These are phyloP conservation scores for Stagonosporopsis cucurbitacearum DNA, from an alignment of 2,329 filamentous ascomycete genomes.

Conservation along the genomic window DNA sequence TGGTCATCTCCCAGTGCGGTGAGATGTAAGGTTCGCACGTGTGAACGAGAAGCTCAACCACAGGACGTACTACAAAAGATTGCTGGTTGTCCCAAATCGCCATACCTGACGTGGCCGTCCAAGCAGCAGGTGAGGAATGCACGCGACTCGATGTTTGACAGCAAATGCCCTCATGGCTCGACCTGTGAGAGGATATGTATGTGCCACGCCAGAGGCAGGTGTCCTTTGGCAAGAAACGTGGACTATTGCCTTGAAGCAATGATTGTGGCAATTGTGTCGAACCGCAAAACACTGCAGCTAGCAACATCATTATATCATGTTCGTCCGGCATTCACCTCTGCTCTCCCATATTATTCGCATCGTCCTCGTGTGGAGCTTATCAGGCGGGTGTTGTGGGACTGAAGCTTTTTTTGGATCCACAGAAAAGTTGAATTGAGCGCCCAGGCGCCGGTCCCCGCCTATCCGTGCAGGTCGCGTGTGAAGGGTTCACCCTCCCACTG, in stretches of 20 bases:
- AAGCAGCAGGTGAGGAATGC: neutral
- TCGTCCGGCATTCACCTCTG: neutral
- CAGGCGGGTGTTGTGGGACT: slow-evolving; percentile 1
- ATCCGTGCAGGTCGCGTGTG: slow-evolving; percentile 17
- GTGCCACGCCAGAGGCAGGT: neutral
- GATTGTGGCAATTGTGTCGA: neutral
- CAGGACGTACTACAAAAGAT: neutral
- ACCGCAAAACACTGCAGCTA: neutral
- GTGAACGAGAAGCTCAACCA: neutral
- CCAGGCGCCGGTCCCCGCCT: slow-evolving; percentile 13
- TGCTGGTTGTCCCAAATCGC: neutral
- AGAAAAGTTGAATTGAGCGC: slow-evolving; percentile 14
- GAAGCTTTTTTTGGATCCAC: slow-evolving; percentile 9
- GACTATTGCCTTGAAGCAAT: neutral
- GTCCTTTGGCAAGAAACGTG: neutral
- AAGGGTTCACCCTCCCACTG: slow-evolving; percentile 14
- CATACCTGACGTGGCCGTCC: neutral
- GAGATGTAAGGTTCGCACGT: slow-evolving; percentile 74
- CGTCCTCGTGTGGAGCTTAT: neutral
- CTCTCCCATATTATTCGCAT: neutral
- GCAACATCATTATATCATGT: neutral
- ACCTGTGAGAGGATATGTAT: neutral
- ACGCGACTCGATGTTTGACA: neutral
- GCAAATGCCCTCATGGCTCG: neutral
- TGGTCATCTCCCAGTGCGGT: slow-evolving; percentile 84